A percentile compares a stretch with the other conserved stretches of the same genome.
phyloP scores from a whole-genome alignment of 257 asterid species.

The Agastache rugosa region DNA sequence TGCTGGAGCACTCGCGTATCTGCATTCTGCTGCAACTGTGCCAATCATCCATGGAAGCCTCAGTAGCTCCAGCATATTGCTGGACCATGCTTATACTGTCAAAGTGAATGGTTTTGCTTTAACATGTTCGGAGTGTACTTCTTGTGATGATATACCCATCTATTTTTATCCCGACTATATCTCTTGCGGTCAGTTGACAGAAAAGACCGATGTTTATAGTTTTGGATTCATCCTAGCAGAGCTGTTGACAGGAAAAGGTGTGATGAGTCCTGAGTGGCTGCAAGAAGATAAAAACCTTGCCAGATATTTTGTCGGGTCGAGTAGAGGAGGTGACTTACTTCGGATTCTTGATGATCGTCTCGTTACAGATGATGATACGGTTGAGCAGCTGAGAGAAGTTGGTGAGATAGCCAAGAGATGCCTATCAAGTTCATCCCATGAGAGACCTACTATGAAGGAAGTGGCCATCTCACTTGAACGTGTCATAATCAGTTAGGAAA shows the following conservation, averaged over 20 bases:
- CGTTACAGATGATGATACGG: not conserved
- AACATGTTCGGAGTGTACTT: not conserved
- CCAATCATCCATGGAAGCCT: conserved; percentile 34
- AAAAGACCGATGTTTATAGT: conserved; percentile 39
- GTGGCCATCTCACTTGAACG: not conserved
- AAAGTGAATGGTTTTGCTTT: conserved; percentile 30
- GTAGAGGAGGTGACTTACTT: not conserved
- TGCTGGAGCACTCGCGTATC: conserved; percentile 31
- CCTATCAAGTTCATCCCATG: not conserved
- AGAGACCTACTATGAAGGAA: conserved; percentile 1
- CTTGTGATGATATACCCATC: not conserved
- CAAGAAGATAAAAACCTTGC: conserved; percentile 22
- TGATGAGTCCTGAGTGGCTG: conserved; percentile 7
- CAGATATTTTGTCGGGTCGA: not conserved
- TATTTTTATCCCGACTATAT: conserved; percentile 31
- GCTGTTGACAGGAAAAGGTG: conserved; percentile 37
- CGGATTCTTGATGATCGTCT: conserved; percentile 27
- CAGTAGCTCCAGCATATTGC: conserved; percentile 37
- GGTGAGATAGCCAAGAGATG: not conserved
- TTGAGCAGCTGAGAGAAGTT: not conserved
- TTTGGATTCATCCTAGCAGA: conserved; percentile 38
- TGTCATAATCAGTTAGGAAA: not conserved
- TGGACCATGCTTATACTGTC: conserved; percentile 21
- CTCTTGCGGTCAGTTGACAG: conserved; percentile 5
- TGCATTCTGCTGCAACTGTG: conserved; percentile 25